Percentiles rank a stretch among this genome's conserved stretches.
These are phyloP conservation scores for Elasticomyces elasticus DNA, from an alignment of 495 filamentous ascomycete genomes.

Conservation along the genomic window DNA sequence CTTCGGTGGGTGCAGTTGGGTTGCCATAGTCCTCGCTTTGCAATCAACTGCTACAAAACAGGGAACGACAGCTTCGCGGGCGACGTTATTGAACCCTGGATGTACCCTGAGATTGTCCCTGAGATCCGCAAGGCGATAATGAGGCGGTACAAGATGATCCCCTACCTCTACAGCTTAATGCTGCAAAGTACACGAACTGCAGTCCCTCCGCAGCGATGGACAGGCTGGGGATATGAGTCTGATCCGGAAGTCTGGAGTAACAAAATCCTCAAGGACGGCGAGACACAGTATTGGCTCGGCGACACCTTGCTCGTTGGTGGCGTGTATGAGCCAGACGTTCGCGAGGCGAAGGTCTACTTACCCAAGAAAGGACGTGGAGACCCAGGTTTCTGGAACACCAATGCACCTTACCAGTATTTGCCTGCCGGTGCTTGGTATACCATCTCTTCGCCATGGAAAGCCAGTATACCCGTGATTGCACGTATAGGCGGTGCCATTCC, in stretches of 20 bases:
- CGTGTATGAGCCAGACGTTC: conserved; percentile 50
- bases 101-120: conserved; percentile 55
- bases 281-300: conserved; percentile 62
- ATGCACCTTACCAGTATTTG: conserved; percentile 49
- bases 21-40: conserved; percentile 56
- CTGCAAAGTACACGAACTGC: conserved; percentile 50
- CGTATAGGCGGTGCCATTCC: conserved; percentile 50
- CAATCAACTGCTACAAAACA: conserved; percentile 69
- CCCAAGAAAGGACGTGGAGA: conserved; percentile 40
- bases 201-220: conserved; percentile 54
- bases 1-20: conserved; percentile 63
- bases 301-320: conserved; percentile 55
- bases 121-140: conserved; percentile 52
- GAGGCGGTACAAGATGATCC: conserved; percentile 57
- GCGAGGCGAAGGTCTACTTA: conserved; percentile 47
- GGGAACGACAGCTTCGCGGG: conserved; percentile 50
- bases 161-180: conserved; percentile 55
- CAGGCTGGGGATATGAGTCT: conserved; percentile 56
- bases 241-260: conserved; percentile 53
- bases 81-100: conserved; percentile 64
- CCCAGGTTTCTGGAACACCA: conserved; percentile 52
- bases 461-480: conserved; percentile 53
- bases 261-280: conserved; percentile 41
- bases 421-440: conserved; percentile 51
- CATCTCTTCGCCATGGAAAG: conserved; percentile 47